A percentile compares a stretch with the other conserved stretches of the same genome.
Evolutionary conservation across 805 yeast genomes (phyloP).

Genomic region (Vanderwaltozyma verrucispora): DNA sequence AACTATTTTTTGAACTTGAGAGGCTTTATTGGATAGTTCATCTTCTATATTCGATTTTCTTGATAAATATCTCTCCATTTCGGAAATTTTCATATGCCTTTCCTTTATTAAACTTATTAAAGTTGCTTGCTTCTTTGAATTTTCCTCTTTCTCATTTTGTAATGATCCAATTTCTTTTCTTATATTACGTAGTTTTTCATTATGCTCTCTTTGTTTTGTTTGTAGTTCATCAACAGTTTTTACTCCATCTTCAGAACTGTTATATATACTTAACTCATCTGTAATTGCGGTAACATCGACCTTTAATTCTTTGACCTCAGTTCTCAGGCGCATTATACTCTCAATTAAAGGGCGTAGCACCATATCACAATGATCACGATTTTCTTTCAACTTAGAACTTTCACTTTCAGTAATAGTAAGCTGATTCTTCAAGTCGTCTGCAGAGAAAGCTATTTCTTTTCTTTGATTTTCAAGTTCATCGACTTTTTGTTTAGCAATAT

Average conservation of each 20-base stretch:
- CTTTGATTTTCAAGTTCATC: conserved; percentile 5
- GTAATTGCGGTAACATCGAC: conserved; percentile 14
- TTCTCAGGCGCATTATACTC: conserved; percentile 16
- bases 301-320: conserved; percentile 18
- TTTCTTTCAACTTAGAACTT: conserved; percentile 12
- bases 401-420: conserved; percentile 23
- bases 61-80: conserved; percentile 15
- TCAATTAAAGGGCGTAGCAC: conserved; percentile 23
- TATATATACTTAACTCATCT: conserved; percentile 19
- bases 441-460: background rate
- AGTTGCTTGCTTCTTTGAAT: conserved; percentile 13
- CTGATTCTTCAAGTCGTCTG: conserved; percentile 1
- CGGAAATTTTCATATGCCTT: conserved; percentile 10
- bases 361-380: conserved; percentile 13
- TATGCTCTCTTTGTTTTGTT: conserved; percentile 11
- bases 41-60: conserved; percentile 8
- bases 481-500: conserved; percentile 2
- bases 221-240: conserved; percentile 23
- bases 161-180: conserved; percentile 16
- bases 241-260: conserved; percentile 12
- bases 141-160: conserved; percentile 20
- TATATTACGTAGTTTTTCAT: conserved; percentile 12
- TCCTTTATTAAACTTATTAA: conserved; percentile 17
- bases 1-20: conserved; percentile 8
- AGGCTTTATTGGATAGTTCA: conserved; percentile 7